phyloP scores from a whole-genome alignment of 305 asterid genomes.

The Coffea humblotiana region DNA sequence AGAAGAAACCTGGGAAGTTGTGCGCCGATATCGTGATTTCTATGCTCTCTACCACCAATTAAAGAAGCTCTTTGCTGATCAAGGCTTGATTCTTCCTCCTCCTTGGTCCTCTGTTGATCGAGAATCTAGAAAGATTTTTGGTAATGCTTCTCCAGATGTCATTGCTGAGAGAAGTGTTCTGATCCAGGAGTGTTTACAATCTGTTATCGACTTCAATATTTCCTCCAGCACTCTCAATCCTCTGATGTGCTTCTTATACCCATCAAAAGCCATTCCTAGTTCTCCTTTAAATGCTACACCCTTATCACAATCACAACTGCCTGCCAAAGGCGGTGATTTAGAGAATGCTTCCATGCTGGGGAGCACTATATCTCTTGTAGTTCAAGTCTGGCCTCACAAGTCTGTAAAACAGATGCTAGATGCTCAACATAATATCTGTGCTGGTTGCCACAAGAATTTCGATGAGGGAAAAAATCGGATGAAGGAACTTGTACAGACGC shows the following conservation, averaged over 20 bases:
- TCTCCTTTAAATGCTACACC: constrained; percentile 43
- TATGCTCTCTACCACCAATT: constrained; percentile 55
- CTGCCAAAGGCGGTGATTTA: constrained; percentile 26
- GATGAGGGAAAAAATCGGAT: constrained; percentile 70
- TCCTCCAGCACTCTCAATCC: constrained; percentile 45
- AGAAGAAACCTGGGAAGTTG: constrained; percentile 75
- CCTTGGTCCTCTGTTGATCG: constrained; percentile 77
- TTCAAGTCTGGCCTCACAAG: constrained; percentile 56
- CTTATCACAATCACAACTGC: constrained; percentile 30
- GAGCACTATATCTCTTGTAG: constrained; percentile 71
- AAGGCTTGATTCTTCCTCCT: constrained; percentile 75
- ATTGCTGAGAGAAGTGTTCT: constrained; percentile 78
- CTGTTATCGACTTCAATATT: constrained; percentile 50
- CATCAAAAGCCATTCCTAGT: constrained; percentile 49
- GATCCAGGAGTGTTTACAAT: constrained; percentile 85
- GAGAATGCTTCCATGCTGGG: constrained; percentile 55
- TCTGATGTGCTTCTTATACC: constrained; percentile 63
- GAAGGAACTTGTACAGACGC: constrained; percentile 60
- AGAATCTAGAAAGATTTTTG: constrained; percentile 81
- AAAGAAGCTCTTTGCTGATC: constrained; percentile 65
- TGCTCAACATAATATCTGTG: constrained; percentile 77
- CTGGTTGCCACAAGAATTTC: constrained; percentile 77
- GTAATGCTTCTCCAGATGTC: constrained; percentile 73
- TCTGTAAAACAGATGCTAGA: constrained; percentile 77
- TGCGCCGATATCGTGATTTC: constrained; percentile 88